These are phyloP conservation scores for Suillus luteus DNA, from an alignment of 768 basidiomycete genomes.

Conservation along the genomic window DNA sequence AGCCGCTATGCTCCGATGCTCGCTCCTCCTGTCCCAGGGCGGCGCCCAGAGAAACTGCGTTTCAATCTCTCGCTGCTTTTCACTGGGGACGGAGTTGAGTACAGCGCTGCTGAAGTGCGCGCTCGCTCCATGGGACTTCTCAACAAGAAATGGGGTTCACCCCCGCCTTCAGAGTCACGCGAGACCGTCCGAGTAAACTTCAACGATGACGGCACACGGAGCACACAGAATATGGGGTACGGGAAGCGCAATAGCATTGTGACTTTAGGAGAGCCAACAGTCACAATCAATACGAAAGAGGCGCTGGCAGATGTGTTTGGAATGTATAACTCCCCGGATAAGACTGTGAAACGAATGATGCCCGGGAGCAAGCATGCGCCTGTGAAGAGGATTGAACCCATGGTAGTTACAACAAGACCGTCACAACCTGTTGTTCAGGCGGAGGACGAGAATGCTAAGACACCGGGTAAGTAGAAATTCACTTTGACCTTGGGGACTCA, in stretches of 20 bases:
- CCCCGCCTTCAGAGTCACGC: constrained; percentile 44
- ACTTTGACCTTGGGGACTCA: constrained; percentile 21
- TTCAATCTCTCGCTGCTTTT: constrained; percentile 72
- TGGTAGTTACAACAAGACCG: constrained; percentile 35
- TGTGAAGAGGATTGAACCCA: constrained; percentile 64
- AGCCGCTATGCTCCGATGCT: constrained; percentile 72
- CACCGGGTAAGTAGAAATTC: constrained; percentile 33
- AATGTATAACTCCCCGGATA: constrained; percentile 93
- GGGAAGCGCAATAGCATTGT: constrained; percentile 48
- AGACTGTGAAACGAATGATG: constrained; percentile 54
- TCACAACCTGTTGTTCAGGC: constrained; percentile 40
- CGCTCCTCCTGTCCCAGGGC: constrained; percentile 65
- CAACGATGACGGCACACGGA: constrained; percentile 57
- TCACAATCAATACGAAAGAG: constrained; percentile 97
- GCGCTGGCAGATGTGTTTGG: constrained; percentile 93
- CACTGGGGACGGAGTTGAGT: constrained; percentile 79
- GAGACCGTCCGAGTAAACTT: constrained; percentile 52
- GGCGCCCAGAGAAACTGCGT: constrained; percentile 69
- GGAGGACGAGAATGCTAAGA: constrained; percentile 36
- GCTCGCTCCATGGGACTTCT: constrained; percentile 81
- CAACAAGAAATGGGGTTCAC: constrained; percentile 83
- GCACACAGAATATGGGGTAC: constrained; percentile 41
- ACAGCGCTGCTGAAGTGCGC: constrained; percentile 81
- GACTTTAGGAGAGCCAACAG: constrained; percentile 68
- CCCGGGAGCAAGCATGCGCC: constrained; percentile 77